phyloP scores from a whole-genome alignment of 768 basidiomycete species.

The Boletus subcaerulescens region DNA sequence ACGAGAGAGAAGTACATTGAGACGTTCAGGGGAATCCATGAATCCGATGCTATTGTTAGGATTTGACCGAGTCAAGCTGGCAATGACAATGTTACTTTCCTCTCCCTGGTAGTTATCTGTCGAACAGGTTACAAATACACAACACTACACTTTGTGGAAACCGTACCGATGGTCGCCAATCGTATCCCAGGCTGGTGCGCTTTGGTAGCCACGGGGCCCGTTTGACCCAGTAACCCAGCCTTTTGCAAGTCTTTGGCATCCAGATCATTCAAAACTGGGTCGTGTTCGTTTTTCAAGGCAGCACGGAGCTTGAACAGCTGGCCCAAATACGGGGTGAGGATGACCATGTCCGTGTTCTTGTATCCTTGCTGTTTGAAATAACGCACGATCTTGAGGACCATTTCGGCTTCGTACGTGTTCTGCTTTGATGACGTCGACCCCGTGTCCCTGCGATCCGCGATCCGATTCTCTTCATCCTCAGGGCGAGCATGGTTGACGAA shows the following conservation, averaged over 20 bases:
- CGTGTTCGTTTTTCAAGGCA: slow-evolving; percentile 43
- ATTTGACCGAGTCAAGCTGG: slow-evolving; percentile 63
- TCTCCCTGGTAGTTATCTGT: slow-evolving; percentile 78
- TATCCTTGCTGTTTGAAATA: slow-evolving; percentile 73
- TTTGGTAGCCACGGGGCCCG: slow-evolving; percentile 38
- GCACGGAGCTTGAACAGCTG: slow-evolving; percentile 52
- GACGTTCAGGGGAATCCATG: slow-evolving; percentile 65
- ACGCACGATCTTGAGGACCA: slow-evolving; percentile 64
- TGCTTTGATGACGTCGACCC: slow-evolving; percentile 56
- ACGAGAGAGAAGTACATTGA: slow-evolving; percentile 73
- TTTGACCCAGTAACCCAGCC: slow-evolving; percentile 50
- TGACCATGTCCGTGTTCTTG: slow-evolving; percentile 53
- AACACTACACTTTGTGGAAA: background rate
- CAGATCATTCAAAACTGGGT: slow-evolving; percentile 62
- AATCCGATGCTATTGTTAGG: slow-evolving; percentile 57
- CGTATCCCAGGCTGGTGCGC: slow-evolving; percentile 40
- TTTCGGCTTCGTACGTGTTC: slow-evolving; percentile 57
- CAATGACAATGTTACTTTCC: slow-evolving; percentile 66
- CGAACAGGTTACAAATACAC: background rate
- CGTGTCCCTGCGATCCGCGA: slow-evolving; percentile 47
- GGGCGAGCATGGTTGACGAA: slow-evolving; percentile 58
- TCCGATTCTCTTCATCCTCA: slow-evolving; percentile 45
- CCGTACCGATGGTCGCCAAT: slow-evolving; percentile 64
- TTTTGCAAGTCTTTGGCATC: slow-evolving; percentile 57
- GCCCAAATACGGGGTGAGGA: slow-evolving; percentile 69